Evolutionary conservation across 2,329 filamentous ascomycete species (phyloP), one percentile per base, ranked within the genome.

Genomic region (Alternaria burnsii): DNA sequence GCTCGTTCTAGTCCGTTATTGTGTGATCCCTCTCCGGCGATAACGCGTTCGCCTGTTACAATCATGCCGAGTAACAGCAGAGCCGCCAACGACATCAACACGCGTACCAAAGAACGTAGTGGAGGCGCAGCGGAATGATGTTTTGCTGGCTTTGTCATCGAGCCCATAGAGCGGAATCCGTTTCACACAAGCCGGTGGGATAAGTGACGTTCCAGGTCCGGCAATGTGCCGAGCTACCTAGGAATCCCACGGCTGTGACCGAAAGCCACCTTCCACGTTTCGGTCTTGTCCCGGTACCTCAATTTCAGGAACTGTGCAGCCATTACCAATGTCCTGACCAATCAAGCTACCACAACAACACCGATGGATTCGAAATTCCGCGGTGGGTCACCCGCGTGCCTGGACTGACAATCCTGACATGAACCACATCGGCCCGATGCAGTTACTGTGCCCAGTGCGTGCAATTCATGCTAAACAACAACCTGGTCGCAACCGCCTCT

Each of bases 361-460:
- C 46, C 32, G 46, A 57, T 52, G 34, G 52, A 42, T 28, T 32
- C 18, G 30, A 11, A 24, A 53, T 55, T 44, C 36, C 32, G 51
- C 22, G 1, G 55, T 55, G 51, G 47, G 51, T 53, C 54, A 47
- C 41, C 51, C 55, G 50, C 40, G 34, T 53, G 56, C 52, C 56
- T 59, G 56, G 48, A 59, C 12, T 51, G 34, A 47, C 40, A 55
- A 44, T 46, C 59, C 59, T 62, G 52, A 56, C 52, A 64, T 50
- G 24, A 59, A 32, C 43, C 26, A 30, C 36, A 48, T 65, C 62
- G 59, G 62, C 34, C 62, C 62, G 62, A 62, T 62, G 40, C 32
- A 43, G 42, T 48, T 51, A 30, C 30, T 24, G 28, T 43, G 41
- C 52, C 59, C 22, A 48, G 58, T 34, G 30, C 40, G 46, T 40